Conservation (phyloP, 2,329 filamentous ascomycete species). For the Colletotrichum cuscutae region DNA sequence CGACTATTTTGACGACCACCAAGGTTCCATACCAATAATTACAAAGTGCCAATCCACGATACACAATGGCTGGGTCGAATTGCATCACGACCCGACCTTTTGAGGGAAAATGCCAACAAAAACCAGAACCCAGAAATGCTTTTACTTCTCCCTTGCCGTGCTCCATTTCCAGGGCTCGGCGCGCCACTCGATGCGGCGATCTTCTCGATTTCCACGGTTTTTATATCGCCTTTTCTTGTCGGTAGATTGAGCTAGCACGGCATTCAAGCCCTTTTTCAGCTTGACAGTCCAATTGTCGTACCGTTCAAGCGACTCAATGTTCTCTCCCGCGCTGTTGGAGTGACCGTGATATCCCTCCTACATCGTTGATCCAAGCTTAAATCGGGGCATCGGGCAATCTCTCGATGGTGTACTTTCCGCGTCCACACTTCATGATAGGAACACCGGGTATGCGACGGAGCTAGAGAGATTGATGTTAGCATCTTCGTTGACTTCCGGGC, state of each 20-base stretch:
- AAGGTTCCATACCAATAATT: not conserved
- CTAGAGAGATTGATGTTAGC: not conserved
- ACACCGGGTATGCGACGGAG: conserved; percentile 70
- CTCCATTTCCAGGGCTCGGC: not conserved
- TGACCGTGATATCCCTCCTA: not conserved
- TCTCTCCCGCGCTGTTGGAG: not conserved
- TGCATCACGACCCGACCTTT: conserved; percentile 25
- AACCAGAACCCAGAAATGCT: not conserved
- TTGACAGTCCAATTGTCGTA: not conserved
- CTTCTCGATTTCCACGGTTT: too few species aligned
- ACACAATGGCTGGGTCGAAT: conserved; percentile 18
- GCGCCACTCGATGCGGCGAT: not conserved
- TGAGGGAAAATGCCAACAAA: not conserved
- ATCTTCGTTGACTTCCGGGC: not conserved
- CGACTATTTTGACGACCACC: not conserved
- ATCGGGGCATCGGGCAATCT: conserved; percentile 86
- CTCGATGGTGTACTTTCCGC: conserved; percentile 95
- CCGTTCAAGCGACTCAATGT: not conserved
- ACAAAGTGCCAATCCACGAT: not conserved
- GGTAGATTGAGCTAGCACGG: not conserved
- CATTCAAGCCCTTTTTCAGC: not conserved
- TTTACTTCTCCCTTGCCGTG: not conserved
- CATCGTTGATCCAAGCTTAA: conserved; percentile 38
- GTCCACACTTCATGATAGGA: conserved; percentile 78
- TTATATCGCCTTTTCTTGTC: not conserved